Evolutionary conservation across 306 rosid genomes (phyloP).

Genomic region (Morella rubra): DNA sequence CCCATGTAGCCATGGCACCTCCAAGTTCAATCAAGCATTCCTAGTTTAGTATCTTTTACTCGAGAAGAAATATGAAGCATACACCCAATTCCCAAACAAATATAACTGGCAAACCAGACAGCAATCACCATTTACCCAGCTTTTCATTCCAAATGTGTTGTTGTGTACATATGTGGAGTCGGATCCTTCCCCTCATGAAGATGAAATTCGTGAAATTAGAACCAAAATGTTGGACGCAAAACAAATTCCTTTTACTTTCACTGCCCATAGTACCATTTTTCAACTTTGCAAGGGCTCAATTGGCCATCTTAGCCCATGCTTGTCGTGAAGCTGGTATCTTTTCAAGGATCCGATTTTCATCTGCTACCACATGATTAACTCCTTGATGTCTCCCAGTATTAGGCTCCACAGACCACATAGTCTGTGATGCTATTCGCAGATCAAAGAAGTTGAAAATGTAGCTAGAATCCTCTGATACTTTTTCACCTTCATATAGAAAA

Average conservation of each 20-base stretch:
- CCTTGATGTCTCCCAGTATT: neutral
- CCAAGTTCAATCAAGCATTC: neutral
- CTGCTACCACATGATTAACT: neutral
- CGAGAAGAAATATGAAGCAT: neutral
- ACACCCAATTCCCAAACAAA: neutral
- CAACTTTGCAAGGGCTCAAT: constrained; percentile 6
- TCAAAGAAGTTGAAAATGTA: neutral
- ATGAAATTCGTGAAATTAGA: neutral
- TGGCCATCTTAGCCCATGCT: neutral
- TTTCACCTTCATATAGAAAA: neutral
- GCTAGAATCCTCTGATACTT: neutral
- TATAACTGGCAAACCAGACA: neutral
- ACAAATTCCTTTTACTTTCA: neutral
- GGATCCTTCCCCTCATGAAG: neutral
- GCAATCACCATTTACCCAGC: neutral
- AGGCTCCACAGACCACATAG: neutral
- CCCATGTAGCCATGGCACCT: too few relatives aligned
- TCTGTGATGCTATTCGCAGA: neutral
- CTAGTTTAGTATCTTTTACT: neutral
- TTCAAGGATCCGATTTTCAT: neutral
- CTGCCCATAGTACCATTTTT: neutral
- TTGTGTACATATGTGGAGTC: neutral
- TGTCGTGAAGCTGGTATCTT: neutral
- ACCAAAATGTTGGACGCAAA: neutral
- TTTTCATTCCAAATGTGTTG: neutral